Conservation (phyloP, 768 basidiomycete genomes). For the Russula lepida region DNA sequence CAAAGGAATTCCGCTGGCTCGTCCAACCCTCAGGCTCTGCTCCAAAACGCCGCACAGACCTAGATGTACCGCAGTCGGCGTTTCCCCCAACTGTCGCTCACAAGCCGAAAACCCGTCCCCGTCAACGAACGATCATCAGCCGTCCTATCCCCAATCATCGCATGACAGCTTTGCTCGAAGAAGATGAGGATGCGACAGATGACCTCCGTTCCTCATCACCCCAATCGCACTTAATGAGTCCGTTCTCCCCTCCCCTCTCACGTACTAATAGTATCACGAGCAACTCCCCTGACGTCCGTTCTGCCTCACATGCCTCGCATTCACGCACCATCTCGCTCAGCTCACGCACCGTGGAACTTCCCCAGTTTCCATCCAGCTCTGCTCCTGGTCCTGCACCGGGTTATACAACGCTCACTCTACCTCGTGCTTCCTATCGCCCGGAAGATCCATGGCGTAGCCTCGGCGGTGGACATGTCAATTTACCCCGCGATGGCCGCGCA, state of each 20-base stretch:
- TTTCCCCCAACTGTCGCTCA: not conserved
- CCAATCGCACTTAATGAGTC: constrained; percentile 12
- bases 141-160: constrained; percentile 24
- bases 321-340: constrained; percentile 11
- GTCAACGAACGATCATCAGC: constrained; percentile 18
- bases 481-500: constrained; percentile 68
- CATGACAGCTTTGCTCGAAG: constrained; percentile 35
- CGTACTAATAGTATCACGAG: not conserved
- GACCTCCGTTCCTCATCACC: constrained; percentile 5
- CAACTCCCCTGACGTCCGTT: constrained; percentile 4
- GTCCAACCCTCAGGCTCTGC: constrained; percentile 28
- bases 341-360: constrained; percentile 26
- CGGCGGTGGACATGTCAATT: constrained; percentile 51
- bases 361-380: constrained; percentile 26
- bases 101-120: constrained; percentile 15
- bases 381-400: constrained; percentile 21
- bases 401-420: constrained; percentile 38
- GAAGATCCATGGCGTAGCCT: constrained; percentile 30
- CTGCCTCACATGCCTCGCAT: constrained; percentile 7
- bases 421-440: constrained; percentile 37
- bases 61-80: not conserved
- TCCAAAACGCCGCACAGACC: constrained; percentile 14
- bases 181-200: constrained; percentile 31
- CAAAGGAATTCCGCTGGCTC: constrained; percentile 61
- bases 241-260: constrained; percentile 20